Conservation (phyloP, 371 early-diverging fungal genomes). For the Umbelopsis sp. region DNA sequence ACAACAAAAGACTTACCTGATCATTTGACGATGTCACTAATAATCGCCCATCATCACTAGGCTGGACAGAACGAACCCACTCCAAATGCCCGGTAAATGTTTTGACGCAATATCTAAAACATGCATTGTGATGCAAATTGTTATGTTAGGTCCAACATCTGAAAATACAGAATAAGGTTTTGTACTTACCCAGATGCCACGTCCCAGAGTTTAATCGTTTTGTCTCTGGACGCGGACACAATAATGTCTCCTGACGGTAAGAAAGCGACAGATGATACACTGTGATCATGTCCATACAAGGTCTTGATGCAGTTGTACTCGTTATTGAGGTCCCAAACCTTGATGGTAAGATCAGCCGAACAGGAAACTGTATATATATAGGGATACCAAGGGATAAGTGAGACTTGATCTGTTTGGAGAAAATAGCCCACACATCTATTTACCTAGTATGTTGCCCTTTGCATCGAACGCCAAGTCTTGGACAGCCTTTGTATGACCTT, state of each 20-base stretch:
- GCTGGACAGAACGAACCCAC: conserved; percentile 82
- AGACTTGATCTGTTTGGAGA: conserved; percentile 3
- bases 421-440: conserved; percentile 16
- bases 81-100: conserved; percentile 82
- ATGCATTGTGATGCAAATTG: too few relatives aligned
- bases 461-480: conserved; percentile 82
- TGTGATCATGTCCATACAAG: conserved; percentile 91
- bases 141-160: not conserved
- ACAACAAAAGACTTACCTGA: conserved; percentile 58
- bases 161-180: not conserved
- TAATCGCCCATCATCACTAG: conserved; percentile 72
- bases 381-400: not conserved
- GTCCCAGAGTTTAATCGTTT: conserved; percentile 92
- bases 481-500: conserved; percentile 94
- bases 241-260: conserved; percentile 78
- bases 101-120: conserved; percentile 74
- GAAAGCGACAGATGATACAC: conserved; percentile 81
- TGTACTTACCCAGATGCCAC: conserved; percentile 68
- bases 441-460: conserved; percentile 76
- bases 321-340: conserved; percentile 86
- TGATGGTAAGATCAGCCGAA: conserved; percentile 88
- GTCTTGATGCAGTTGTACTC: conserved; percentile 88
- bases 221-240: conserved; percentile 86
- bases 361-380: conserved; percentile 66
- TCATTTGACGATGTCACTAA: conserved; percentile 84